Percentiles rank a stretch among this genome's conserved stretches.
phyloP scores from a whole-genome alignment of 1,139 yeast species.

The Zygosaccharomyces pseudobailii region DNA sequence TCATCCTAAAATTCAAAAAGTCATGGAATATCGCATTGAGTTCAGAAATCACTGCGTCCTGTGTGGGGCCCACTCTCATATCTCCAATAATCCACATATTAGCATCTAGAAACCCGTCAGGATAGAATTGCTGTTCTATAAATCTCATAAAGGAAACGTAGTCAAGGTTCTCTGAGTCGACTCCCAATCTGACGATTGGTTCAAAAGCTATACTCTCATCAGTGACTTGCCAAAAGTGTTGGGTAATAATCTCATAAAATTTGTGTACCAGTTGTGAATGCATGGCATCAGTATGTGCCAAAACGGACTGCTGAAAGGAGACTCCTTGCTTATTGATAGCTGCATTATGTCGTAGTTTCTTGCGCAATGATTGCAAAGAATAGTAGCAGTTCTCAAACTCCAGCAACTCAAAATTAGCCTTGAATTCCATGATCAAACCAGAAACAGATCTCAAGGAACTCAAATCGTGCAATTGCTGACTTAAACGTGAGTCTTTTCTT shows the following conservation, averaged over 20 bases:
- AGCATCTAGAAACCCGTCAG: slow-evolving; percentile 20
- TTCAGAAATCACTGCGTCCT: slow-evolving; percentile 19
- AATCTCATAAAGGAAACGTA: slow-evolving; percentile 19
- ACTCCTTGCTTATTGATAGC: slow-evolving; percentile 20
- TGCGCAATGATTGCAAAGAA: slow-evolving; percentile 24
- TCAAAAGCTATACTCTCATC: slow-evolving; percentile 17
- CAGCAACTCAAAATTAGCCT: slow-evolving; percentile 23
- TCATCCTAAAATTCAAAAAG: slow-evolving; percentile 12
- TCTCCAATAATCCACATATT: slow-evolving; percentile 26
- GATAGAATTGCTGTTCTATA: slow-evolving; percentile 16
- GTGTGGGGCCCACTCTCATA: slow-evolving; percentile 21
- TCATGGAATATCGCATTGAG: slow-evolving; percentile 16
- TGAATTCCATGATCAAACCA: slow-evolving; percentile 23
- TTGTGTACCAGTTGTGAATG: slow-evolving; percentile 22
- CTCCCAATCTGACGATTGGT: slow-evolving; percentile 7
- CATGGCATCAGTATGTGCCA: slow-evolving; percentile 24
- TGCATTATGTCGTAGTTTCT: slow-evolving; percentile 19
- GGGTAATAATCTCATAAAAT: slow-evolving; percentile 17
- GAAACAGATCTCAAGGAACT: slow-evolving; percentile 18
- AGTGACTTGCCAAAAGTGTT: slow-evolving; percentile 24
- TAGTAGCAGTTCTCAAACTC: slow-evolving; percentile 32
- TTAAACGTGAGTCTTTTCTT: slow-evolving; percentile 18
- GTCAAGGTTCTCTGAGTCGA: slow-evolving; percentile 15
- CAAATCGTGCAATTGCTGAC: slow-evolving; percentile 21
- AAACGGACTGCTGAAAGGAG: slow-evolving; percentile 29